phyloP scores from a whole-genome alignment of 129 eudicot genomes.

The Escallonia herrerae region DNA sequence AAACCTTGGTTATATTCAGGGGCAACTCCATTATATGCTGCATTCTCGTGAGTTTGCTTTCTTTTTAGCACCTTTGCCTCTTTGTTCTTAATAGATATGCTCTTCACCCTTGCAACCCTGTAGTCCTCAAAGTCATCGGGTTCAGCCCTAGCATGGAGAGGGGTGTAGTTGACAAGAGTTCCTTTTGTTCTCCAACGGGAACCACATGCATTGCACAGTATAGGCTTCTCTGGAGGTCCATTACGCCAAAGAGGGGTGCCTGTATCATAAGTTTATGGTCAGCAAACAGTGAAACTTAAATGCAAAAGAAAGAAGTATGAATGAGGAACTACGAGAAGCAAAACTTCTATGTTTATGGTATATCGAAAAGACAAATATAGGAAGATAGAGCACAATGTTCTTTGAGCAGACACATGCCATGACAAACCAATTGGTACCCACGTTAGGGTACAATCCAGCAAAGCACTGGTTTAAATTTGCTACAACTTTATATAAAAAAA shows the following conservation, averaged over 20 bases:
- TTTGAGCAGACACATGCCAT: not conserved
- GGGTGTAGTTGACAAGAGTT: conserved; percentile 81
- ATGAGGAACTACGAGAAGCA: not conserved
- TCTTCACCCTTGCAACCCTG: conserved; percentile 52
- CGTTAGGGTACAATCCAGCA: too few relatives aligned
- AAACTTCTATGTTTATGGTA: not conserved
- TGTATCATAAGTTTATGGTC: conserved; percentile 19
- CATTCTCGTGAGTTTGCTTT: conserved; percentile 45
- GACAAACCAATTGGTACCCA: not conserved
- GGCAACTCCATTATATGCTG: conserved; percentile 30
- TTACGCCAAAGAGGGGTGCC: conserved; percentile 99
- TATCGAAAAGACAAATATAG: too few relatives aligned
- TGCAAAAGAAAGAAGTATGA: not conserved
- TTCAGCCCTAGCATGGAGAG: conserved; percentile 84
- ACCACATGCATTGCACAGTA: conserved; percentile 96
- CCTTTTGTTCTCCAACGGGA: conserved; percentile 99
- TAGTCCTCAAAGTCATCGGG: conserved; percentile 67
- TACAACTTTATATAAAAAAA: too few relatives aligned
- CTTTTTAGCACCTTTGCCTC: conserved; percentile 73
- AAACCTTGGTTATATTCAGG: conserved; percentile 41
- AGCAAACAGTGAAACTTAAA: not conserved
- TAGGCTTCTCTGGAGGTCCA: conserved; percentile 98
- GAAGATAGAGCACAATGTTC: not conserved
- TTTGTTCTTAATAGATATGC: conserved; percentile 58
- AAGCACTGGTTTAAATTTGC: too few relatives aligned